phyloP scores from a whole-genome alignment of 305 asterid genomes.

The Solanum hybrid region DNA sequence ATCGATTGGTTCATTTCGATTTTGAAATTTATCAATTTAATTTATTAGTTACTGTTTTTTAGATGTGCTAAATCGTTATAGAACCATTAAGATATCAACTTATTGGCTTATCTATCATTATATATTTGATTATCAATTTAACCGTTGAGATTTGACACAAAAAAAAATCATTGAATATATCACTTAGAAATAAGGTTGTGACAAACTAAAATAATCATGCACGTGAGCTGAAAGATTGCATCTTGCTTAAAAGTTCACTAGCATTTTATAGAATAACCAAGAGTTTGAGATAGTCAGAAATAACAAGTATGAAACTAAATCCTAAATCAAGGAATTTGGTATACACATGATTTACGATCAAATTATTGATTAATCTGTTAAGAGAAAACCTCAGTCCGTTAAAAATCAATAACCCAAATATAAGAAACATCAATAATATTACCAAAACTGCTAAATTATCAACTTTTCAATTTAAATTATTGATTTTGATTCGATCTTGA shows the following conservation, averaged over 20 bases:
- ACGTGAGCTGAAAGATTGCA: background rate
- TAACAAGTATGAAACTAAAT: background rate
- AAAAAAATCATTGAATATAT: background rate
- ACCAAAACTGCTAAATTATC: background rate
- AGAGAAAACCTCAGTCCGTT: background rate
- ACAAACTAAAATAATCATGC: background rate
- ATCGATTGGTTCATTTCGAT: background rate
- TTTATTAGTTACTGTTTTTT: background rate
- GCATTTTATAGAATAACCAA: background rate
- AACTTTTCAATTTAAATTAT: too few relatives aligned
- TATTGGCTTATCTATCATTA: background rate
- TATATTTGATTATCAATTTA: background rate
- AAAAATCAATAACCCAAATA: background rate
- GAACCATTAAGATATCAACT: too few relatives aligned
- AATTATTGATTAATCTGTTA: background rate
- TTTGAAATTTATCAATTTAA: background rate
- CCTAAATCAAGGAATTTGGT: background rate
- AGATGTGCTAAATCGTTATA: background rate
- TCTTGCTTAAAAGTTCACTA: background rate
- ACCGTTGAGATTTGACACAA: background rate
- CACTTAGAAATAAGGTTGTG: background rate
- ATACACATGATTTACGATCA: background rate
- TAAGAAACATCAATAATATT: background rate
- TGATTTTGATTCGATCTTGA: background rate
- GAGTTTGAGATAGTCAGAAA: background rate